phyloP scores from a whole-genome alignment of 2,329 filamentous ascomycete species.

The Ceratocystis smalleyi region DNA sequence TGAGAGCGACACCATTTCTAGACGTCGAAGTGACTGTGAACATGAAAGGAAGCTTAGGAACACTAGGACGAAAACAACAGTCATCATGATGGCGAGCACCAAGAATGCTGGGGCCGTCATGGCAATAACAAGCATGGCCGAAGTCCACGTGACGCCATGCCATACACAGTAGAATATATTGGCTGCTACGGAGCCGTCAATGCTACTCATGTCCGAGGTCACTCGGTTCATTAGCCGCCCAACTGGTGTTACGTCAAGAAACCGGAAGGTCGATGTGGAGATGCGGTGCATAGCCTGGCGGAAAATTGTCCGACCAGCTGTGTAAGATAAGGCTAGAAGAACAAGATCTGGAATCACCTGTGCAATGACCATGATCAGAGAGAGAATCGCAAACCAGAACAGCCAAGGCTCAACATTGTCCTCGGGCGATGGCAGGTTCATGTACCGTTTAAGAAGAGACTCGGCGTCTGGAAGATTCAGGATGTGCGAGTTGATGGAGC shows the following conservation, averaged over 20 bases:
- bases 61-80: constrained; percentile 51
- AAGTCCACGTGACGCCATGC: constrained; percentile 53
- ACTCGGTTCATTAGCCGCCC: constrained; percentile 84
- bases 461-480: background rate
- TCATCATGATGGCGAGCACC: constrained; percentile 52
- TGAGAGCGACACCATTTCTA: constrained; percentile 80
- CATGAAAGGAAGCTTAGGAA: constrained; percentile 67
- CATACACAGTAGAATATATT: constrained; percentile 59
- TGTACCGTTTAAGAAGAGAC: constrained; percentile 1
- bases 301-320: constrained; percentile 63
- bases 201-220: constrained; percentile 75
- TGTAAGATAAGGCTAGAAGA: constrained; percentile 63
- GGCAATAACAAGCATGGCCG: constrained; percentile 63
- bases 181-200: constrained; percentile 70
- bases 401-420: constrained; percentile 61
- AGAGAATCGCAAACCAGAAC: constrained; percentile 51
- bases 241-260: constrained; percentile 79
- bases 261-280: constrained; percentile 68
- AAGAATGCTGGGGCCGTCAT: constrained; percentile 65
- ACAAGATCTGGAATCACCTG: constrained; percentile 48
- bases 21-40: constrained; percentile 64
- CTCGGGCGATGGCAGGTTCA: constrained; percentile 30
- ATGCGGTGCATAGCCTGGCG: constrained; percentile 55
- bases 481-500: background rate
- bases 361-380: constrained; percentile 41